These are phyloP conservation scores for Linderniella brevidens DNA, from an alignment of 257 asterid species.

Conservation along the genomic window DNA sequence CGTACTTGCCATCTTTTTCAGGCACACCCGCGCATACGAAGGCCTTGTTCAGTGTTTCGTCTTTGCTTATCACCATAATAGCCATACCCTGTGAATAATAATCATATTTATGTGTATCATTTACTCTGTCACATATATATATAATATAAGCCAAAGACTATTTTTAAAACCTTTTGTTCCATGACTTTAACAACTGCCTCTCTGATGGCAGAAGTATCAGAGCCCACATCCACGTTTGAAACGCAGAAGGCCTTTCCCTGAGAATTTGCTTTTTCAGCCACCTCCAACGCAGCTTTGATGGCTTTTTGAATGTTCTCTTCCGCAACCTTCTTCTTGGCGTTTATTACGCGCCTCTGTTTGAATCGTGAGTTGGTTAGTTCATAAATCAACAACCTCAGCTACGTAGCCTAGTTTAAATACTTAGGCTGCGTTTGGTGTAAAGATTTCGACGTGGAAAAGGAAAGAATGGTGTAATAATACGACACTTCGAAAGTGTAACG, in stretches of 20 bases:
- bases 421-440: too few relatives aligned
- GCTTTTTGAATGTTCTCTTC: slow-evolving; percentile 78
- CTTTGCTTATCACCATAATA: slow-evolving; percentile 63
- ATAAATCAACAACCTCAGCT: too few relatives aligned
- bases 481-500: too few relatives aligned
- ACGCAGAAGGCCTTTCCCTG: slow-evolving; percentile 73
- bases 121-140: too few relatives aligned
- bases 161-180: slow-evolving; percentile 57
- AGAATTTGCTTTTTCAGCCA: slow-evolving; percentile 59
- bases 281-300: slow-evolving; percentile 36
- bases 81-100: slow-evolving; percentile 59
- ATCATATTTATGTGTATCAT: slow-evolving; percentile 7
- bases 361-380: slow-evolving; percentile 1
- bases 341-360: slow-evolving; percentile 58
- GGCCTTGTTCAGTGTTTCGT: slow-evolving; percentile 59
- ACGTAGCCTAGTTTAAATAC: too few relatives aligned
- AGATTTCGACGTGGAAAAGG: too few relatives aligned
- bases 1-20: slow-evolving; percentile 39
- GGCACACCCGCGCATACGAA: slow-evolving; percentile 97
- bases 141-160: neutral
- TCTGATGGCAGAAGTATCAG: slow-evolving; percentile 88
- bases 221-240: slow-evolving; percentile 59
- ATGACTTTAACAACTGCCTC: slow-evolving; percentile 95
- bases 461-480: too few relatives aligned
- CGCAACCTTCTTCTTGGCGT: slow-evolving; percentile 72